phyloP scores from a whole-genome alignment of 179 eudicot species.

The Carnegiea gigantea region DNA sequence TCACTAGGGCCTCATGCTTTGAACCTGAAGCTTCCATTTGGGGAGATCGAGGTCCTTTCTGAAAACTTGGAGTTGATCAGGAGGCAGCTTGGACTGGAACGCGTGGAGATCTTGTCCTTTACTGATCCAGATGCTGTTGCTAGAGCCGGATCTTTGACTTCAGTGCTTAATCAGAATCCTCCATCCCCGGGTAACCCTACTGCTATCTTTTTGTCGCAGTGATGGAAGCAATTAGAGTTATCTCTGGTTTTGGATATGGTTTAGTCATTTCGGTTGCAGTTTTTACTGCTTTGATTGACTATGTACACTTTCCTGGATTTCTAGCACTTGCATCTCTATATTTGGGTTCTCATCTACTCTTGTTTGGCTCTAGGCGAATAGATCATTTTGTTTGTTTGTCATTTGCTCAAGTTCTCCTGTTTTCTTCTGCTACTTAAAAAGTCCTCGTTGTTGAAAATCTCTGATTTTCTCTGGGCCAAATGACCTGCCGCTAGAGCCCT shows the following conservation, averaged over 20 bases:
- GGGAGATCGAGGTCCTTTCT: constrained; percentile 66
- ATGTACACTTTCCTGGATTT: neutral
- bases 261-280: neutral
- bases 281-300: neutral
- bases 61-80: constrained; percentile 61
- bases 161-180: constrained; percentile 55
- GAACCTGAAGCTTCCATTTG: constrained; percentile 76
- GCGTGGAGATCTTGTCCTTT: constrained; percentile 51
- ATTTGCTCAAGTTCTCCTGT: too few species aligned
- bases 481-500: too few species aligned
- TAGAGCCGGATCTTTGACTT: constrained; percentile 48
- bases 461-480: too few species aligned
- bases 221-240: constrained; percentile 1
- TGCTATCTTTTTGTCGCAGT: constrained; percentile 46
- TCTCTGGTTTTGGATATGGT: constrained; percentile 7
- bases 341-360: neutral
- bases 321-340: neutral
- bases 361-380: neutral
- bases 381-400: too few species aligned
- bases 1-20: constrained; percentile 77
- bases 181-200: constrained; percentile 85
- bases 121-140: constrained; percentile 45
- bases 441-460: too few species aligned
- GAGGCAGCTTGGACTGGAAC: constrained; percentile 72
- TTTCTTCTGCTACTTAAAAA: too few species aligned